Evolutionary conservation across 129 eudicot species (phyloP).

Genomic region (Pulicaria dysenterica): DNA sequence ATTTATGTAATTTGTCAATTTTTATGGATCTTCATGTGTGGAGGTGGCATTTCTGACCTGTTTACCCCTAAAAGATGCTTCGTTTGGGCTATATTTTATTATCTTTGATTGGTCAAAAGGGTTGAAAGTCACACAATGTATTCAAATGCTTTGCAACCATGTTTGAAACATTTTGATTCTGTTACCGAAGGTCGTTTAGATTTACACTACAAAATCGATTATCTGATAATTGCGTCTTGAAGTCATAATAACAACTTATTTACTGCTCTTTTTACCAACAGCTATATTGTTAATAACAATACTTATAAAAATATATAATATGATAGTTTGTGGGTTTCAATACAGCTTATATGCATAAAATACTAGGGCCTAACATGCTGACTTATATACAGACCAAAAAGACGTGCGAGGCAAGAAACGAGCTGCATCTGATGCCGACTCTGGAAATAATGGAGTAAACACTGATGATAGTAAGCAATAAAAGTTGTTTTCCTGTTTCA

Average conservation of each 20-base stretch:
- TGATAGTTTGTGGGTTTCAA: no score
- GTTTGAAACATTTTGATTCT: neutral
- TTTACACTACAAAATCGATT: no score
- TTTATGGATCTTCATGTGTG: neutral
- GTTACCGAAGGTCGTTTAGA: neutral
- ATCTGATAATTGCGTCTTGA: no score
- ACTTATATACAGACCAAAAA: slow-evolving; percentile 29
- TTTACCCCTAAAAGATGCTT: neutral
- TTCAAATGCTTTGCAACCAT: neutral
- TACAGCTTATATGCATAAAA: no score
- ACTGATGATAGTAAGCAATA: slow-evolving; percentile 40
- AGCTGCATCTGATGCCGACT: slow-evolving; percentile 48
- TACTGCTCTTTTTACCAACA: no score
- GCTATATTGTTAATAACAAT: no score
- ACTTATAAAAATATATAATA: no score
- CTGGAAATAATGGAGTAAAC: slow-evolving; percentile 16
- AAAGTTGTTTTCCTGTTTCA: neutral
- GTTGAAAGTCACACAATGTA: neutral
- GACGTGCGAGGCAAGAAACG: slow-evolving; percentile 50
- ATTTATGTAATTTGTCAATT: neutral
- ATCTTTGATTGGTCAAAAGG: neutral
- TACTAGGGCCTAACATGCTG: neutral
- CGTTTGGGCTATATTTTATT: neutral
- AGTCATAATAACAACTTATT: no score
- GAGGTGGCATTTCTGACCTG: neutral